Base-by-base conservation (phyloP, 2,329 filamentous ascomycete species). In the Penicillium sp. region DNA sequence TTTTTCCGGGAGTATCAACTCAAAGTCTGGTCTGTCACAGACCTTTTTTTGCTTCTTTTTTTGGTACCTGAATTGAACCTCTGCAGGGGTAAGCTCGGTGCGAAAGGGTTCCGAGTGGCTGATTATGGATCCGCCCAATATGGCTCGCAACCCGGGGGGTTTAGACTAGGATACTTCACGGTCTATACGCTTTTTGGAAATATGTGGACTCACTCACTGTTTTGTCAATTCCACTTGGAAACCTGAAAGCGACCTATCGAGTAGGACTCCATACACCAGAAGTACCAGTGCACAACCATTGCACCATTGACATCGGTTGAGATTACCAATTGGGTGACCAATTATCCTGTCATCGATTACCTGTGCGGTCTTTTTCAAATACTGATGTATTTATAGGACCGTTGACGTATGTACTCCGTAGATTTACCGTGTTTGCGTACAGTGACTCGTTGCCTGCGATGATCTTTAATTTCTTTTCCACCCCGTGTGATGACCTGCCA, bases 191-290 rank as follows among this genome's bases (percentile, higher is more conserved):
- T 26, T 57, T 60, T 19, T 6, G 54, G 62, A 7, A 37, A 21
- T 37, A 16, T 24, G 27, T 27, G 37, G n/a, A 39, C 44, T 22
- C 35, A 27, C 19, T 44, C 22, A 29, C 24, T 26, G 11, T 9
- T 19, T 29, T 43, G 19, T 16, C 37, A 37, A 44, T 33, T 45
- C 42, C 29, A 45, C 42, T 11, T 6, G 19, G 45, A 52, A 47
- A 13, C 21, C 24, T 24, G 22, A 24, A 49, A 22, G 33, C 37
- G 46, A 61, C 57, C 46, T 44, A 49, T 65, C 57, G 53, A 63
- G 42, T 10, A 39, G 11, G 13, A 22, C 49, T 35, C 48, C 31
- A 37, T 51, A 14, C 9, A 14, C 8, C 33, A 24, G 31, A 39
- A 39, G 14, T 21, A 47, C 26, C 33, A 37, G 19, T 46, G 22